Base-by-base conservation (phyloP, 768 basidiomycete genomes). In the Termitomyces sp. region DNA sequence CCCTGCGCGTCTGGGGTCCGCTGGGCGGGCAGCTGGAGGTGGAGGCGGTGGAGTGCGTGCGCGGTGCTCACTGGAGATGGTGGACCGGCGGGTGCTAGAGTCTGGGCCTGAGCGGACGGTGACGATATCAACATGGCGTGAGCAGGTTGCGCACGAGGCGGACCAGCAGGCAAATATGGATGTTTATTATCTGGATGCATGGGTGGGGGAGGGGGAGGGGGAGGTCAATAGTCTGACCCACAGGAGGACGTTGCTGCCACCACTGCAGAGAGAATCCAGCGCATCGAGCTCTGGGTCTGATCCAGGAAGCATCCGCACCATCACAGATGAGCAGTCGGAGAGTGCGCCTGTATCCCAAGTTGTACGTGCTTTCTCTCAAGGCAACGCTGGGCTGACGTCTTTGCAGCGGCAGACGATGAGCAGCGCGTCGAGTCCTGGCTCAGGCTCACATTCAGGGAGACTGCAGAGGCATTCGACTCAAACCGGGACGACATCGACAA, bases 61-160 rank as follows among this genome's bases (percentile, higher is more conserved):
- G 7, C 72, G 71, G 7, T 75, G 75, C 44, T 71, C 74, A 20
- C 78, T 75, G 57, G 76, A 80, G 65, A 72, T 80, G 22, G 68
- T 79, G 22, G 68, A 72, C 36, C 67, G 71, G 36, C 69, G 68
- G 41, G 72, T 81, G 26, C 58, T 81, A 30, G 80, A 81, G 61
- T 76, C 78, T 28, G 77, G 74, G n/a, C 76, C 78, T 1, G 79
- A 81, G 55, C 72, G 71, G 55, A 81, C 80, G 8, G 79, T 81
- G 5, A 81, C 79, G 48, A 78, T 86, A 54, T 77, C 74, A 24
- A 75, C 74, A 9, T 86, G 84, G 84, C 71, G 82, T 35, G 79
- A 84, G 63, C 77, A 80, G 45, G 79, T 81, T 0, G 76, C 78
- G 4, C 68, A 72, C 53, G 74, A 77, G 53, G 67, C 70, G 10